These are phyloP conservation scores for Sordariomycetes sp. DNA, from an alignment of 2,329 filamentous ascomycete species.

Conservation along the genomic window DNA sequence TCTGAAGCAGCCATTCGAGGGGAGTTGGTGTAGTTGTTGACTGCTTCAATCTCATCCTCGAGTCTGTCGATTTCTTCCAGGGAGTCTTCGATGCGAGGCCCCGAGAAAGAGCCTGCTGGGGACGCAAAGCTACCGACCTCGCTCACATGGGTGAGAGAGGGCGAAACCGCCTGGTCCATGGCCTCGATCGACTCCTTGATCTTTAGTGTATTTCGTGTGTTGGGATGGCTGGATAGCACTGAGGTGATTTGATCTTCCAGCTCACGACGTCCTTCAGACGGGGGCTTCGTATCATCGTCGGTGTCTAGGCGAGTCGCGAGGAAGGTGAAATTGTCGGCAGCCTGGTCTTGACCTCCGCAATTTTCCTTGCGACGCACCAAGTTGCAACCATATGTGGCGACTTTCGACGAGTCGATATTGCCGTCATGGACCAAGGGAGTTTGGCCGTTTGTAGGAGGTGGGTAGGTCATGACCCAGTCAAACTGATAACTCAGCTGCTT, in stretches of 20 bases:
- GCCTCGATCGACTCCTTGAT: conserved; percentile 17
- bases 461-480: conserved; percentile 37
- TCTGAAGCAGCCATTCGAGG: conserved; percentile 9
- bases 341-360: background rate
- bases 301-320: conserved; percentile 36
- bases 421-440: too few relatives aligned
- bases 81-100: conserved; percentile 52
- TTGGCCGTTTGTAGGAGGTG: conserved; percentile 18
- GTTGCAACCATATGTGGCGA: conserved; percentile 41
- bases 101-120: conserved; percentile 18
- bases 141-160: conserved; percentile 18
- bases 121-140: conserved; percentile 24
- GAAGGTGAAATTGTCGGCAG: conserved; percentile 32
- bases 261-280: background rate
- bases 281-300: background rate
- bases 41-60: conserved; percentile 51
- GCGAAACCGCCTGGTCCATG: conserved; percentile 21
- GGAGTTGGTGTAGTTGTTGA: conserved; percentile 28
- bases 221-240: background rate
- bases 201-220: conserved; percentile 11
- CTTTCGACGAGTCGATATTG: too few relatives aligned
- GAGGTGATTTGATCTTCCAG: background rate
- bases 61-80: conserved; percentile 52
- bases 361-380: conserved; percentile 28
- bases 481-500: conserved; percentile 39